A percentile compares a stretch with the other conserved stretches of the same genome.
These are phyloP conservation scores for Linum lewisii DNA, from an alignment of 345 rosid species.

Conservation along the genomic window DNA sequence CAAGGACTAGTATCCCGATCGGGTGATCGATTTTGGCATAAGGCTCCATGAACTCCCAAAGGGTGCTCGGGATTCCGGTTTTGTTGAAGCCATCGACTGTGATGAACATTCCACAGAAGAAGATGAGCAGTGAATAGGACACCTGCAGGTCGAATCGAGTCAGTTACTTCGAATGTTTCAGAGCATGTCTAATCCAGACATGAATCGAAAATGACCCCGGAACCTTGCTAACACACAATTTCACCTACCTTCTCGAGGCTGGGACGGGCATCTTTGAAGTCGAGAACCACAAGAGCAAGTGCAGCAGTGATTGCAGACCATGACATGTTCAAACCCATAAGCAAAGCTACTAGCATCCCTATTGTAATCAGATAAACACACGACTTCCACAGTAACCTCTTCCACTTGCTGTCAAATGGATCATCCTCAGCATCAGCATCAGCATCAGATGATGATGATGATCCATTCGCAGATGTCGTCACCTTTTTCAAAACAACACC, in stretches of 20 bases:
- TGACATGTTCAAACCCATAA: slow-evolving; percentile 74
- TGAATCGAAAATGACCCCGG: too few species aligned
- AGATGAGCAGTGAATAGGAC: slow-evolving; percentile 63
- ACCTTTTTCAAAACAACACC: slow-evolving; percentile 19
- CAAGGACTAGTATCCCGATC: slow-evolving; percentile 49
- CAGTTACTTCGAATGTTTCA: background rate
- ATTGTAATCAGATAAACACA: slow-evolving; percentile 53
- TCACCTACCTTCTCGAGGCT: slow-evolving; percentile 71
- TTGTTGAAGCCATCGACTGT: slow-evolving; percentile 74
- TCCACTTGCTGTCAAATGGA: slow-evolving; percentile 26
- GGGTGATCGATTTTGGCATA: slow-evolving; percentile 37
- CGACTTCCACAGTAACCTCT: slow-evolving; percentile 43
- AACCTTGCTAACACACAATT: too few species aligned
- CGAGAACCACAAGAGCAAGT: slow-evolving; percentile 70
- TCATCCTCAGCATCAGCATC: slow-evolving; percentile 14
- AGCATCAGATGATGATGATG: background rate
- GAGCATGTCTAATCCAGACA: background rate
- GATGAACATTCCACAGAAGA: slow-evolving; percentile 90
- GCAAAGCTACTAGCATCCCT: slow-evolving; percentile 60
- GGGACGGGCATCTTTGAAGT: slow-evolving; percentile 75
- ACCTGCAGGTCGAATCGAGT: slow-evolving; percentile 33
- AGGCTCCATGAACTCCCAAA: slow-evolving; percentile 81
- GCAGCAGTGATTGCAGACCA: slow-evolving; percentile 89
- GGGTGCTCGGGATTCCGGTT: slow-evolving; percentile 66
- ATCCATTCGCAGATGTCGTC: slow-evolving; percentile 10